Conservation (phyloP, 208 protist species). For the Wallacemonas sp. region DNA sequence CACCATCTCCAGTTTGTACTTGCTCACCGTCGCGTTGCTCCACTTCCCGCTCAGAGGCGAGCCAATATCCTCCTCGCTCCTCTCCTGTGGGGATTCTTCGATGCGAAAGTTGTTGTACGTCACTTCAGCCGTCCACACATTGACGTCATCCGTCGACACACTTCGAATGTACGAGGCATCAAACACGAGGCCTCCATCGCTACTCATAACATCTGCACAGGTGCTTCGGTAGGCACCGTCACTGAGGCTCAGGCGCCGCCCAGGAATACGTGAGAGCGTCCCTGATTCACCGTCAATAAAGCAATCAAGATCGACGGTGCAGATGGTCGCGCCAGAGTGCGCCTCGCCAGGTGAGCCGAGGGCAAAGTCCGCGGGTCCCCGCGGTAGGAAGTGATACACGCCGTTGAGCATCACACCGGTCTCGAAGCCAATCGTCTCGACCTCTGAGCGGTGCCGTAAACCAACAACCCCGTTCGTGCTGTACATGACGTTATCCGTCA, state of each 20-base stretch:
- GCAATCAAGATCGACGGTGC: slow-evolving; percentile 68
- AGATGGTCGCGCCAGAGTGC: slow-evolving; percentile 70
- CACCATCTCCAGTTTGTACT: slow-evolving; percentile 61
- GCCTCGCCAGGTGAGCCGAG: slow-evolving; percentile 38
- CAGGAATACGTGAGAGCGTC: slow-evolving; percentile 66
- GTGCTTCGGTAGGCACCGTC: slow-evolving; percentile 73
- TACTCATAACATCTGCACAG: slow-evolving; percentile 79
- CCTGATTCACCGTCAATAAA: slow-evolving; percentile 81
- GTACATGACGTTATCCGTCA: slow-evolving; percentile 87
- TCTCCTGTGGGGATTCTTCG: slow-evolving; percentile 16
- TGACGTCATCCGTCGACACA: slow-evolving; percentile 57
- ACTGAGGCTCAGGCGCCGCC: slow-evolving; percentile 53
- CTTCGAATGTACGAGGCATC: slow-evolving; percentile 69
- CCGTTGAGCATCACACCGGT: slow-evolving; percentile 81
- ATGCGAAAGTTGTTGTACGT: slow-evolving; percentile 72
- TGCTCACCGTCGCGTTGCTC: slow-evolving; percentile 10
- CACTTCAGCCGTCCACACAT: slow-evolving; percentile 72
- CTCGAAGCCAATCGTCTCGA: slow-evolving; percentile 69
- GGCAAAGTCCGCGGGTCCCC: slow-evolving; percentile 30
- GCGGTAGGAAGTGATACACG: slow-evolving; percentile 62
- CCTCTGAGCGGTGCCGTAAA: slow-evolving; percentile 72
- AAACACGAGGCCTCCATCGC: slow-evolving; percentile 79
- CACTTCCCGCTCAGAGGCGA: slow-evolving; percentile 4
- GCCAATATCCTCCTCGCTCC: background rate
- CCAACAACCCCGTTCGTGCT: slow-evolving; percentile 85